These are phyloP conservation scores for Globisporangium nodosum DNA, from an alignment of 352 stramenopile species.

Conservation along the genomic window DNA sequence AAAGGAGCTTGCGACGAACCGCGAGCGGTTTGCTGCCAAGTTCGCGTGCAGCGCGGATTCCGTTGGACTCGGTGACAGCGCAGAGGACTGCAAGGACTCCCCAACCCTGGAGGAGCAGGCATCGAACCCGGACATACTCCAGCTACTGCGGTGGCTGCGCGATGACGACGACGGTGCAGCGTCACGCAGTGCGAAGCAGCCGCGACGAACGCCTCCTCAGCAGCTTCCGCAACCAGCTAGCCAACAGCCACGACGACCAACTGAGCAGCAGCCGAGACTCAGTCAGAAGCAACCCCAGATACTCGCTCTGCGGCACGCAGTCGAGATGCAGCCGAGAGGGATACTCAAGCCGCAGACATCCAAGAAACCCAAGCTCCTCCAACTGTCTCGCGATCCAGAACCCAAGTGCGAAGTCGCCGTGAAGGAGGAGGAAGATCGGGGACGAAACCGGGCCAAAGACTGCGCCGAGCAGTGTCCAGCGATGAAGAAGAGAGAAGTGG, in stretches of 20 bases:
- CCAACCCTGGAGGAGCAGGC: neutral
- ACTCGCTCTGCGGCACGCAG: no score
- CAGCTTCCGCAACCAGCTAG: neutral
- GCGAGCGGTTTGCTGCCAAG: constrained; percentile 22
- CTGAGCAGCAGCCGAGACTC: neutral
- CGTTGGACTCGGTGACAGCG: neutral
- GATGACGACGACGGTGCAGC: neutral
- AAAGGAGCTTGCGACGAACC: constrained; percentile 27
- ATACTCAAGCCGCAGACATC: constrained; percentile 1
- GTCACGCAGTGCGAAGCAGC: neutral
- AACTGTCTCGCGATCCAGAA: neutral
- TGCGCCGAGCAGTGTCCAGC: neutral
- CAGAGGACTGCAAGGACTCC: neutral
- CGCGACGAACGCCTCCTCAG: no score
- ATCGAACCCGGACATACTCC: neutral
- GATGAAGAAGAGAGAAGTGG: neutral
- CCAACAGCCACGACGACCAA: neutral
- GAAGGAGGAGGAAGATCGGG: neutral
- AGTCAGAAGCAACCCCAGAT: no score
- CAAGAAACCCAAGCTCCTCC: neutral
- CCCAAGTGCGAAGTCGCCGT: neutral
- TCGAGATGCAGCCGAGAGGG: no score
- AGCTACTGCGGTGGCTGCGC: neutral
- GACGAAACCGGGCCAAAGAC: neutral
- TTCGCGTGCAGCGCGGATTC: constrained; percentile 11